Percentiles rank a stretch among this genome's conserved stretches.
These are phyloP conservation scores for Boechera divaricarpa DNA, from an alignment of 345 rosid species.

Conservation along the genomic window DNA sequence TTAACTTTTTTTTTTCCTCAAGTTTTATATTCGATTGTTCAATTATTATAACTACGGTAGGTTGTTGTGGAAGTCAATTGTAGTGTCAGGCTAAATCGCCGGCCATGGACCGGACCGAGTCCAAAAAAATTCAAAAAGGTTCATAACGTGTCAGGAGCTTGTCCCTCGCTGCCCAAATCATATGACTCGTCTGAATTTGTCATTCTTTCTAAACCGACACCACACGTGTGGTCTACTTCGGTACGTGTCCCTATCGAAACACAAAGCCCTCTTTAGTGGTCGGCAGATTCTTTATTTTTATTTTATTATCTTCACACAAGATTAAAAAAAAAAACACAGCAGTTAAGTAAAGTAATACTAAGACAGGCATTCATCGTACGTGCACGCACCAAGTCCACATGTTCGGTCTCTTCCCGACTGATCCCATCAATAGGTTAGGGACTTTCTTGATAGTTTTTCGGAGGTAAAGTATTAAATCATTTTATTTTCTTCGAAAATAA, in stretches of 20 bases:
- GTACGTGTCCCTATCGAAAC: slow-evolving; percentile 42
- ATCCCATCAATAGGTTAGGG: slow-evolving; percentile 27
- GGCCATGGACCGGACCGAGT: slow-evolving; percentile 43
- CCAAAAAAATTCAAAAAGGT: slow-evolving; percentile 26
- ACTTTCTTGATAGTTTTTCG: slow-evolving; percentile 10
- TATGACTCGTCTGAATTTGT: slow-evolving; percentile 43
- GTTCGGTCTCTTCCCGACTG: slow-evolving; percentile 24
- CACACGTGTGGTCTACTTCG: slow-evolving; percentile 44
- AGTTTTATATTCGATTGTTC: neutral
- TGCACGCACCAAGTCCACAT: slow-evolving; percentile 39
- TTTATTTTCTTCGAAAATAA: no score
- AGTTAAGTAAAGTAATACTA: neutral
- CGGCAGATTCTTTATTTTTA: slow-evolving; percentile 33
- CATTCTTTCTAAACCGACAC: slow-evolving; percentile 30
- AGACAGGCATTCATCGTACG: slow-evolving; percentile 34
- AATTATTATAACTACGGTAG: slow-evolving; percentile 23
- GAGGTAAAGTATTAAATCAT: neutral
- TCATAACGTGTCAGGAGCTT: slow-evolving; percentile 42
- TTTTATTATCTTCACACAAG: neutral
- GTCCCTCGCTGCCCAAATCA: slow-evolving; percentile 39
- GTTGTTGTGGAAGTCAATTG: slow-evolving; percentile 33
- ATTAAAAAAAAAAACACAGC: neutral
- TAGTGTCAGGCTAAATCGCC: slow-evolving; percentile 39
- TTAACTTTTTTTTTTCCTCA: neutral
- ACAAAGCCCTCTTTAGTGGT: slow-evolving; percentile 37